Evolutionary conservation across 805 yeast genomes (phyloP).

Genomic region (Starmerella scarabaei): DNA sequence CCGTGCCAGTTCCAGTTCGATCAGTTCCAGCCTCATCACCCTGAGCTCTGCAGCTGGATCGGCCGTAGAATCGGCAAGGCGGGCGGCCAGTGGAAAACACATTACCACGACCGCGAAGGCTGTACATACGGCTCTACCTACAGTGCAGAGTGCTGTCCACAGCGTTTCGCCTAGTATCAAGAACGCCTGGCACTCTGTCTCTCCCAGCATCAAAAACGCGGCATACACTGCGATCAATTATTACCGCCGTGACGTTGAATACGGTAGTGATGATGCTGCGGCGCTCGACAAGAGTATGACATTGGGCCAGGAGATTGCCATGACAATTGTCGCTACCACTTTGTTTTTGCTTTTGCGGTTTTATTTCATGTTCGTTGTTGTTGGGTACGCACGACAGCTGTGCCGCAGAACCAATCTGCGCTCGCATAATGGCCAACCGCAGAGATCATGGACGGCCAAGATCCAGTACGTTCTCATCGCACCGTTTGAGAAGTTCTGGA

Average conservation of each 20-base stretch:
- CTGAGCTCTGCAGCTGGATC: too few relatives aligned
- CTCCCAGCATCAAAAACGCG: too few relatives aligned
- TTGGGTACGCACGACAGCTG: constrained; percentile 45
- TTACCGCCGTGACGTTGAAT: background rate
- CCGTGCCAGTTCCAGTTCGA: too few relatives aligned
- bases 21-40: too few relatives aligned
- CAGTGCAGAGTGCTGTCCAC: too few relatives aligned
- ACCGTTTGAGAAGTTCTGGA: constrained; percentile 27
- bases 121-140: too few relatives aligned
- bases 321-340: constrained; percentile 40
- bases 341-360: constrained; percentile 35
- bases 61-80: too few relatives aligned
- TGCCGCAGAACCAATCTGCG: constrained; percentile 33
- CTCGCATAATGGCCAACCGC: constrained; percentile 27
- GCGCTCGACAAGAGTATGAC: constrained; percentile 19
- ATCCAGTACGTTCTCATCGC: constrained; percentile 23
- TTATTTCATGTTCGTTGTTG: constrained; percentile 42
- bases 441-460: constrained; percentile 24
- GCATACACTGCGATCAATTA: background rate
- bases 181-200: too few relatives aligned
- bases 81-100: too few relatives aligned
- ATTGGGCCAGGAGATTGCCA: constrained; percentile 27
- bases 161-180: too few relatives aligned
- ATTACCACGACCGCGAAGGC: background rate
- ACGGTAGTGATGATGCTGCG: constrained; percentile 3